Evolutionary conservation across 345 rosid species (phyloP).

Genomic region (Aurinia saxatilis): DNA sequence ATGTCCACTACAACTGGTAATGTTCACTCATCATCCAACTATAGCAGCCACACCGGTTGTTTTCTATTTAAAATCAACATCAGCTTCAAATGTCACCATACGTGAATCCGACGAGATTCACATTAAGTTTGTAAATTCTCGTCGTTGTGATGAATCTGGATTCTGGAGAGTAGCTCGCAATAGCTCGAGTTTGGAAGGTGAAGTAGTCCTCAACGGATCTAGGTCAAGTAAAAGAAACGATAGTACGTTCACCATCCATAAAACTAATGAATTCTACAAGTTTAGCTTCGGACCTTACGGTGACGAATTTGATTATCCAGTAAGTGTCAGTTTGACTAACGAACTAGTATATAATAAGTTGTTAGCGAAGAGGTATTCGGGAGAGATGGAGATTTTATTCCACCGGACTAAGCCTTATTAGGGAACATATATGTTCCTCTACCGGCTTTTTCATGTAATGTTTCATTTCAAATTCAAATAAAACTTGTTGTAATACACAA

Average conservation of each 20-base stretch:
- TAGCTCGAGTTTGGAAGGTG: neutral
- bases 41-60: neutral
- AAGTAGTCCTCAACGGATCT: constrained; percentile 3
- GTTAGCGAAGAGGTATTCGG: neutral
- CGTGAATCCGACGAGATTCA: neutral
- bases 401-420: neutral
- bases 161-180: constrained; percentile 15
- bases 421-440: neutral
- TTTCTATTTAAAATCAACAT: neutral
- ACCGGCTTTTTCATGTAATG: neutral
- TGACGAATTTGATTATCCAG: neutral
- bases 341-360: neutral
- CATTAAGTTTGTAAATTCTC: neutral
- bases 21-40: constrained; percentile 10
- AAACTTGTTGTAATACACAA: constrained; percentile 2
- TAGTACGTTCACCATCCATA: neutral
- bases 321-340: constrained; percentile 2
- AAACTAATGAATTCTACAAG: constrained; percentile 6
- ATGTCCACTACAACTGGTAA: constrained; percentile 21
- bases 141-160: neutral
- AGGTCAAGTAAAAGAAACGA: neutral
- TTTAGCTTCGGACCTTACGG: neutral
- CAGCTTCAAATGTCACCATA: neutral
- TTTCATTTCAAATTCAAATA: neutral
- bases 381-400: constrained; percentile 17